These are phyloP conservation scores for Lithocarpus polystachyus DNA, from an alignment of 306 rosid genomes.

Conservation along the genomic window DNA sequence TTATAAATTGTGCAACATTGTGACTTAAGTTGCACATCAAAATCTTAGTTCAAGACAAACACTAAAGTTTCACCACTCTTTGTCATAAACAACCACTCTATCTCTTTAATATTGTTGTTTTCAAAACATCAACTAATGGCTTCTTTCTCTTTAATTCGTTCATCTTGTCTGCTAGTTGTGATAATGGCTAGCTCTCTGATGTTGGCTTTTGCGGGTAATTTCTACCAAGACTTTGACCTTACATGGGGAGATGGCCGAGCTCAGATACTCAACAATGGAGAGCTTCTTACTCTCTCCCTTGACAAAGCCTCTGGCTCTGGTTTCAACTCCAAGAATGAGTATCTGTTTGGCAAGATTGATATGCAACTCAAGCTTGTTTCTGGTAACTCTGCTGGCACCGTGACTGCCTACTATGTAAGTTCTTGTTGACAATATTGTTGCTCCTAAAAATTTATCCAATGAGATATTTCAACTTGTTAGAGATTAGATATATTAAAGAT, in stretches of 20 bases:
- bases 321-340: constrained; percentile 50
- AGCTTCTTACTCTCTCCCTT: constrained; percentile 55
- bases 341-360: constrained; percentile 53
- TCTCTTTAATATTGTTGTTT: neutral
- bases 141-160: neutral
- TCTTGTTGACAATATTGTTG: neutral
- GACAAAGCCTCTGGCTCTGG: constrained; percentile 81
- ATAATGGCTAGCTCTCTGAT: neutral
- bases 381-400: constrained; percentile 76
- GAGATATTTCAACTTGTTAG: too few relatives aligned
- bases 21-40: neutral
- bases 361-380: constrained; percentile 67
- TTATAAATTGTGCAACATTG: neutral
- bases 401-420: constrained; percentile 69
- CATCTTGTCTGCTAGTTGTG: neutral
- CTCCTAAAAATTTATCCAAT: too few relatives aligned
- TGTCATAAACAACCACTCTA: neutral
- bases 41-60: neutral
- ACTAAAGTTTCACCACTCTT: neutral
- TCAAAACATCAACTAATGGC: constrained; percentile 4
- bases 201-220: constrained; percentile 33
- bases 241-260: constrained; percentile 75
- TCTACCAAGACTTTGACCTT: constrained; percentile 48
- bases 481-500: too few relatives aligned
- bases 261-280: constrained; percentile 33